Percentiles rank a stretch among this genome's conserved stretches.
Conservation (phyloP, 176 grass and related monocot species). For the Aegilops longissima region DNA sequence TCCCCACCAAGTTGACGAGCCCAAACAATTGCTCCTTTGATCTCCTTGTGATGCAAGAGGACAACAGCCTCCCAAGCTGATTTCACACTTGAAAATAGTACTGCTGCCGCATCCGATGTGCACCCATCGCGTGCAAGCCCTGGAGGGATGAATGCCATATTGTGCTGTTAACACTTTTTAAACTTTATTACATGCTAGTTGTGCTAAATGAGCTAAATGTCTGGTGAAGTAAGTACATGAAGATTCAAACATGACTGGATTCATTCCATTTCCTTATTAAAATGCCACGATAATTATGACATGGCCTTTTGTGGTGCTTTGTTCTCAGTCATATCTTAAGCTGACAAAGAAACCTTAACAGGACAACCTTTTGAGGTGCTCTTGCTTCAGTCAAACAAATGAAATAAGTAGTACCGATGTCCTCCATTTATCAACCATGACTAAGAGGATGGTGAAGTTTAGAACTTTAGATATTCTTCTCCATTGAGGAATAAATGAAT, state of each 20-base stretch:
- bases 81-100: conserved; percentile 83
- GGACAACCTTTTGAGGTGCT: background rate
- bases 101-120: conserved; percentile 61
- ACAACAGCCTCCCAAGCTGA: conserved; percentile 66
- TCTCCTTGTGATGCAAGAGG: conserved; percentile 69
- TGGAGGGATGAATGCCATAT: conserved; percentile 30
- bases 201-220: background rate
- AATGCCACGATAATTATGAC: background rate
- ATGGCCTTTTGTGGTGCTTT: background rate
- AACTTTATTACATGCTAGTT: background rate
- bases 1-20: conserved; percentile 96
- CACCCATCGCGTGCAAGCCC: conserved; percentile 92
- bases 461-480: background rate
- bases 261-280: background rate
- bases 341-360: background rate
- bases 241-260: conserved; percentile 11
- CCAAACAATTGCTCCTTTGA: conserved; percentile 77
- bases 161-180: background rate
- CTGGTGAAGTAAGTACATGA: conserved; percentile 16
- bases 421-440: conserved; percentile 9
- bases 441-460: background rate
- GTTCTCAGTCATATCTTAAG: conserved; percentile 7
- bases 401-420: background rate
- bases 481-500: background rate
- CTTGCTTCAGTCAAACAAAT: conserved; percentile 8